Percentiles rank a stretch among this genome's conserved stretches.
These are phyloP conservation scores for Halenospora varia DNA, from an alignment of 495 filamentous ascomycete species.

Conservation along the genomic window DNA sequence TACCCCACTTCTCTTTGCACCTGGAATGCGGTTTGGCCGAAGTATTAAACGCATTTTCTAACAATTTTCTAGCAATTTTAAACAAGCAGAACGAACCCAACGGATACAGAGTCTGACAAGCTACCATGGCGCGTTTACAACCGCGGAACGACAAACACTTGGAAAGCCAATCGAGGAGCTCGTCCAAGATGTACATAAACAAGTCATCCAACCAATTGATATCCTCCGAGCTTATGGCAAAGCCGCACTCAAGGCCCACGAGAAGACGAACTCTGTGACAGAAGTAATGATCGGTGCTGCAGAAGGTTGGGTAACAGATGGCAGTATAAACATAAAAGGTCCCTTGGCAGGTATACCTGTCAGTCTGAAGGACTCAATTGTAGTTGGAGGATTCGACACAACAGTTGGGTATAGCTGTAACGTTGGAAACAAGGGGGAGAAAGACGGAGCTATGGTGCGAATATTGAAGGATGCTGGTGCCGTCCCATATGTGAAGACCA, in stretches of 20 bases:
- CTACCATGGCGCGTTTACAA: constrained; percentile 63
- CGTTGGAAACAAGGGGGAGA: constrained; percentile 55
- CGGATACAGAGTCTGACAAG: constrained; percentile 61
- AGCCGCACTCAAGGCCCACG: constrained; percentile 77
- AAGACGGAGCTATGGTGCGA: constrained; percentile 72
- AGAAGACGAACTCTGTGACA: constrained; percentile 86
- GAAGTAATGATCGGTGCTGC: constrained; percentile 82
- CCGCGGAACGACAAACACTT: constrained; percentile 59
- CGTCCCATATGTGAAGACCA: constrained; percentile 93
- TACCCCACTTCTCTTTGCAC: constrained; percentile 4
- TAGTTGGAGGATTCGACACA: constrained; percentile 81
- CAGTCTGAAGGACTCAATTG: constrained; percentile 82
- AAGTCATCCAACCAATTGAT: constrained; percentile 60
- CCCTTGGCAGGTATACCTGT: constrained; percentile 89
- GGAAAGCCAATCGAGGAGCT: constrained; percentile 72
- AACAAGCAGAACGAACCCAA: constrained; percentile 68
- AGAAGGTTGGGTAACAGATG: constrained; percentile 65
- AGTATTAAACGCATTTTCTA: neutral
- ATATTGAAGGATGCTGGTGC: constrained; percentile 93
- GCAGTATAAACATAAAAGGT: constrained; percentile 66
- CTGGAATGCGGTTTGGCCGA: neutral
- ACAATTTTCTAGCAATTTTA: constrained; percentile 58
- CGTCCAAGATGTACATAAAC: constrained; percentile 71
- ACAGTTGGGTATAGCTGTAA: constrained; percentile 78
- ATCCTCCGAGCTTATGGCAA: constrained; percentile 90